phyloP scores from a whole-genome alignment of 1,139 yeast genomes.

The Suhomyces bolitotheri region DNA sequence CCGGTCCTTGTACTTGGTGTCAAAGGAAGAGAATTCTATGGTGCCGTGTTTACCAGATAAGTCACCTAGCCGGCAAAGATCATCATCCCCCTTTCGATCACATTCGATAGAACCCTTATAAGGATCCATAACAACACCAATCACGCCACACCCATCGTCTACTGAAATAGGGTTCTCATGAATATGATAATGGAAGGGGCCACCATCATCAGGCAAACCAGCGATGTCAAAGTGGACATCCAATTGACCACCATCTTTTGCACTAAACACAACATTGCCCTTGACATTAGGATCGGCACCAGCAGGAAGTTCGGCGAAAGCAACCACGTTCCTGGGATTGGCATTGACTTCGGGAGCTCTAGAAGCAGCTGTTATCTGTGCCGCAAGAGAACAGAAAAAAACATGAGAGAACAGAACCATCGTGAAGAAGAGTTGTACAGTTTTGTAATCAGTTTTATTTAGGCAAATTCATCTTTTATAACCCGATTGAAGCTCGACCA shows the following conservation, averaged over 20 bases:
- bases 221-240: conserved; percentile 61
- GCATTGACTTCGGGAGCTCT: conserved; percentile 41
- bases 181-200: conserved; percentile 60
- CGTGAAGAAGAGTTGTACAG: not conserved
- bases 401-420: not conserved
- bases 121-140: conserved; percentile 57
- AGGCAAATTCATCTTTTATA: too few relatives aligned
- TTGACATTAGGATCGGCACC: conserved; percentile 40
- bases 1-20: conserved; percentile 53
- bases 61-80: conserved; percentile 60
- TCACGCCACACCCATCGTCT: conserved; percentile 48
- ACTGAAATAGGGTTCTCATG: conserved; percentile 50
- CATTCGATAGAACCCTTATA: conserved; percentile 48
- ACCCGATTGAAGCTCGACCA: too few relatives aligned
- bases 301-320: conserved; percentile 58
- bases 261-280: conserved; percentile 55
- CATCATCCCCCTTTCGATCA: conserved; percentile 46
- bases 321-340: conserved; percentile 50
- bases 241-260: conserved; percentile 46
- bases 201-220: conserved; percentile 56
- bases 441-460: too few relatives aligned
- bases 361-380: conserved; percentile 22
- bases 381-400: not conserved
- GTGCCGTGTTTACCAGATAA: conserved; percentile 65
- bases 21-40: conserved; percentile 56